A percentile compares a stretch with the other conserved stretches of the same genome.
These are phyloP conservation scores for Trametes elegans DNA, from an alignment of 768 basidiomycete species.

Conservation along the genomic window DNA sequence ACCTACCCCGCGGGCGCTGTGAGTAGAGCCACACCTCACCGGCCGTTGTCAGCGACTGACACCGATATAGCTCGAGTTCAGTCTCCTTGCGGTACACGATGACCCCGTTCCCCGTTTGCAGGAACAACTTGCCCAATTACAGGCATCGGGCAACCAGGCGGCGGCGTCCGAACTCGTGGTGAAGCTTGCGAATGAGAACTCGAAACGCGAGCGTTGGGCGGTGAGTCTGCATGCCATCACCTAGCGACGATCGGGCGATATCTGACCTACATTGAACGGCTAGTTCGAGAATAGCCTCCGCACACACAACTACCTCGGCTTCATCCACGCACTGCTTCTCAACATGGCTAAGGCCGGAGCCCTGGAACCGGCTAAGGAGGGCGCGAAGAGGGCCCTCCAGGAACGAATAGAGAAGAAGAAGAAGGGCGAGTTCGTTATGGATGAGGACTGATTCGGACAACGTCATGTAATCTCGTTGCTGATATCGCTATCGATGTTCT, in stretches of 20 bases:
- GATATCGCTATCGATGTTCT: neutral
- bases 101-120: constrained; percentile 75
- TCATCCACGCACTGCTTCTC: constrained; percentile 70
- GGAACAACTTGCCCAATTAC: constrained; percentile 50
- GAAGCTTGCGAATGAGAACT: constrained; percentile 62
- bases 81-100: constrained; percentile 81
- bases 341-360: constrained; percentile 71
- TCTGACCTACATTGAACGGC: constrained; percentile 9
- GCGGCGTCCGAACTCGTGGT: constrained; percentile 50
- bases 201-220: constrained; percentile 79
- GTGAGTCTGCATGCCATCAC: constrained; percentile 45
- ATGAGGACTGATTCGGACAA: constrained; percentile 35
- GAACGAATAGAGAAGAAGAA: constrained; percentile 41
- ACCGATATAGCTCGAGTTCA: constrained; percentile 76
- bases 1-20: constrained; percentile 91
- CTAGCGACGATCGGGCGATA: neutral
- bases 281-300: constrained; percentile 89
- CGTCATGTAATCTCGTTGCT: constrained; percentile 1
- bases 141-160: constrained; percentile 32
- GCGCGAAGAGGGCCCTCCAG: constrained; percentile 43
- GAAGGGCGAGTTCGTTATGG: constrained; percentile 40
- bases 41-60: neutral
- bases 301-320: constrained; percentile 82
- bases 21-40: constrained; percentile 32
- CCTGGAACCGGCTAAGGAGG: constrained; percentile 49